These are phyloP conservation scores for Mitragyna speciosa DNA, from an alignment of 257 asterid species.

Conservation along the genomic window DNA sequence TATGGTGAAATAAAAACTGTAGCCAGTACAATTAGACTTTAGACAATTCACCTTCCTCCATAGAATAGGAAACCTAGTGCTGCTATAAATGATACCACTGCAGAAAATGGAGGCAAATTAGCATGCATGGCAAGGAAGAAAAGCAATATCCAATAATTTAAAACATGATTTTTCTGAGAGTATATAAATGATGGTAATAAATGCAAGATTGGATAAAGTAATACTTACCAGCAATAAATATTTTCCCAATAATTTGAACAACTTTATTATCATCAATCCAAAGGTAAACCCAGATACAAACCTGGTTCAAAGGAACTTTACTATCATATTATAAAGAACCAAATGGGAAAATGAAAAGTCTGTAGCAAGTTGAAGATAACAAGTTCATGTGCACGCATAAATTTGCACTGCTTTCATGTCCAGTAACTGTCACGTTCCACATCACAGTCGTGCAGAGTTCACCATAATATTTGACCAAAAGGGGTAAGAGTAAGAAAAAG, in stretches of 20 bases:
- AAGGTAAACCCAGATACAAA: constrained; percentile 72
- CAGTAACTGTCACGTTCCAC: not conserved
- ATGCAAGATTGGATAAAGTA: constrained; percentile 12
- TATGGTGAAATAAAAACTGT: constrained; percentile 12
- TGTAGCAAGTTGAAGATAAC: not conserved
- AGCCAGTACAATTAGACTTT: constrained; percentile 3
- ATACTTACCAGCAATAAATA: constrained; percentile 77
- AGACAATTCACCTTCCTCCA: constrained; percentile 79
- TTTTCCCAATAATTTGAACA: constrained; percentile 72
- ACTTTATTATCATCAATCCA: constrained; percentile 68
- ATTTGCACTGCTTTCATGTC: not conserved
- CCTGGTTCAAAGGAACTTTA: constrained; percentile 42
- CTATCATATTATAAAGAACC: constrained; percentile 16
- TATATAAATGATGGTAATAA: not conserved
- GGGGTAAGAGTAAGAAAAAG: not conserved
- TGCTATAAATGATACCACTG: constrained; percentile 85
- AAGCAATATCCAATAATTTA: constrained; percentile 4
- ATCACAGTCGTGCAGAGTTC: not conserved
- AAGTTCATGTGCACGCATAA: not conserved
- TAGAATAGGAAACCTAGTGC: constrained; percentile 89
- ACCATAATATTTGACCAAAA: not conserved
- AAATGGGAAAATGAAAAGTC: not conserved
- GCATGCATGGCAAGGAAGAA: constrained; percentile 23
- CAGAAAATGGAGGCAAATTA: constrained; percentile 37
- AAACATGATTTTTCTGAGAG: not conserved